A percentile compares a stretch with the other conserved stretches of the same genome.
Conservation (phyloP, 1,284 basidiomycete species). For the Pyrrhoderma noxium region DNA sequence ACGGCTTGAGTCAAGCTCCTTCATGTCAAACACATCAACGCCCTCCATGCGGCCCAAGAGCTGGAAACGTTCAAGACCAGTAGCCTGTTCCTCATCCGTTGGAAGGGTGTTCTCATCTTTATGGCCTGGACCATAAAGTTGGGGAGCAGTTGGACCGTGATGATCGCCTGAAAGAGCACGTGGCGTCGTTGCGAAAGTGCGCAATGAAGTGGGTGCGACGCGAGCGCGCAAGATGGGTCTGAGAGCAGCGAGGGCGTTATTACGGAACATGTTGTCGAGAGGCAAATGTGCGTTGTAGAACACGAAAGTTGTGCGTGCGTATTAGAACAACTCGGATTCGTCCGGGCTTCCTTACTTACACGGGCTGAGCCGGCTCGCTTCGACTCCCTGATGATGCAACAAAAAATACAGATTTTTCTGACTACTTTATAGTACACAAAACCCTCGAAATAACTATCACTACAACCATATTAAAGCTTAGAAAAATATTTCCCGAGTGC, state of each 20-base stretch:
- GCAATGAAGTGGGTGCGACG: conserved; percentile 26
- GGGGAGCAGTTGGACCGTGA: conserved; percentile 49
- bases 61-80: conserved; percentile 95
- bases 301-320: neutral
- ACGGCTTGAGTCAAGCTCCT: conserved; percentile 79
- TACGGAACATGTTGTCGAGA: conserved; percentile 31
- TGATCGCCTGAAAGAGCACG: conserved; percentile 51
- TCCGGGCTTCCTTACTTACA: conserved; percentile 1
- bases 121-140: conserved; percentile 63
- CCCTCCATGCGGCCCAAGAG: conserved; percentile 85
- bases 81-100: conserved; percentile 85
- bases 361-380: conserved; percentile 6
- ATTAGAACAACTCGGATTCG: conserved; percentile 6
- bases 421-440: too few species aligned
- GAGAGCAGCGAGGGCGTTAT: conserved; percentile 27
- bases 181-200: conserved; percentile 43
- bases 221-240: conserved; percentile 28
- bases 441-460: too few species aligned
- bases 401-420: neutral
- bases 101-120: conserved; percentile 69
- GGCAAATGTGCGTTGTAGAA: neutral
- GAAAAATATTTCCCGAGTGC: conserved; percentile 4
- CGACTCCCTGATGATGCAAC: neutral
- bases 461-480: conserved; percentile 11
- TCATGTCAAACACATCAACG: conserved; percentile 85